Evolutionary conservation across 1,284 basidiomycete genomes (phyloP).

Genomic region (Cryptococcus jaspeensis): DNA sequence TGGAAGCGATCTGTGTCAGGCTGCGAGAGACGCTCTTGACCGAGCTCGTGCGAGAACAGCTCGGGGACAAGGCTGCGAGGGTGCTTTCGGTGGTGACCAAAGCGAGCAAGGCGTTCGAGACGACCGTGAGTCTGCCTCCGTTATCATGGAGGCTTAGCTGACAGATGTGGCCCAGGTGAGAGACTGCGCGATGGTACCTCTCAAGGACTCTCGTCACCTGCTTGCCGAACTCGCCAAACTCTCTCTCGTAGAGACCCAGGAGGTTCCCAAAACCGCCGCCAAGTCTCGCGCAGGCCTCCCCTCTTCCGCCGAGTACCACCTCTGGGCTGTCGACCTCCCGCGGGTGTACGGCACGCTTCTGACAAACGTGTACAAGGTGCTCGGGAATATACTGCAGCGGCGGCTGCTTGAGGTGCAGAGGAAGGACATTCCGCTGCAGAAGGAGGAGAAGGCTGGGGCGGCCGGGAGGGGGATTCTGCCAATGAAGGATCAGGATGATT

Average conservation of each 20-base stretch:
- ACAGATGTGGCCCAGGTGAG: conserved; percentile 84
- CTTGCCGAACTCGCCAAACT: conserved; percentile 76
- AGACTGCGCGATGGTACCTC: conserved; percentile 86
- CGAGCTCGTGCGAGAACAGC: conserved; percentile 74
- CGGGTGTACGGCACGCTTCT: conserved; percentile 77
- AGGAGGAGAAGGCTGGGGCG: conserved; percentile 74
- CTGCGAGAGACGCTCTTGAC: conserved; percentile 74
- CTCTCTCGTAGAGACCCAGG: conserved; percentile 80
- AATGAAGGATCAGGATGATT: conserved; percentile 45
- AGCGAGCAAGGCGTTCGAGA: conserved; percentile 95
- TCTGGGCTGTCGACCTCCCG: conserved; percentile 84
- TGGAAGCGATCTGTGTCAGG: conserved; percentile 69
- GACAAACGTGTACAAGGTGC: conserved; percentile 75
- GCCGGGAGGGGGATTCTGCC: conserved; percentile 31
- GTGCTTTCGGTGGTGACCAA: conserved; percentile 78
- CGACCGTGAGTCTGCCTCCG: conserved; percentile 64
- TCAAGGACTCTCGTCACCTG: conserved; percentile 79
- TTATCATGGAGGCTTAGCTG: not conserved
- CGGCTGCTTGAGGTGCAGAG: conserved; percentile 69
- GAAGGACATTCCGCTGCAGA: conserved; percentile 65
- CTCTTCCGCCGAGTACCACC: conserved; percentile 45
- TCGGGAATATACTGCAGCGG: conserved; percentile 76
- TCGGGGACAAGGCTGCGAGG: conserved; percentile 81
- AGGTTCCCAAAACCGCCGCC: conserved; percentile 82
- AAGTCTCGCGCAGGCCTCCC: conserved; percentile 62